phyloP scores from a whole-genome alignment of 768 basidiomycete species.

The Dioszegia hungarica region DNA sequence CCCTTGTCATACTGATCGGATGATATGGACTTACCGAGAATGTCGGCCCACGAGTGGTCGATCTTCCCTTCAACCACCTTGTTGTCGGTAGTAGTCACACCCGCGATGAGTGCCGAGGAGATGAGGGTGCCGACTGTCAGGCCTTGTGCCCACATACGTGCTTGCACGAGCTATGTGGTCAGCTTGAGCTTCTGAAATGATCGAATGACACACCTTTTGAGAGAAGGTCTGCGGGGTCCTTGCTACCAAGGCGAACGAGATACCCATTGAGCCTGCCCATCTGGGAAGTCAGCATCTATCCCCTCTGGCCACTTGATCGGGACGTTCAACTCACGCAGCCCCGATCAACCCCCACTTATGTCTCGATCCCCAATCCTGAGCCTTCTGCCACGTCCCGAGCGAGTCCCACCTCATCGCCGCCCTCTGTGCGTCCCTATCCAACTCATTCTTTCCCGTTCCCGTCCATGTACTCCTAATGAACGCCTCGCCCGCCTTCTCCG shows the following conservation, averaged over 20 bases:
- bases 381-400: constrained; percentile 26
- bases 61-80: not conserved
- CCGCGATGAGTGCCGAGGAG: constrained; percentile 36
- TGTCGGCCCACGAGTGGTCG: constrained; percentile 45
- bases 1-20: not conserved
- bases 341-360: constrained; percentile 44
- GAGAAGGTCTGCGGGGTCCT: constrained; percentile 38
- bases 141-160: constrained; percentile 49
- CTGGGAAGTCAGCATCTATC: constrained; percentile 5
- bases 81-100: constrained; percentile 24
- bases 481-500: constrained; percentile 44
- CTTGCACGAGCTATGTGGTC: constrained; percentile 42
- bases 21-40: constrained; percentile 34
- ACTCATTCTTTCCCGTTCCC: constrained; percentile 35
- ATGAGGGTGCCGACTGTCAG: constrained; percentile 42
- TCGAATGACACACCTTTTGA: constrained; percentile 35
- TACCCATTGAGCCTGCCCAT: constrained; percentile 43
- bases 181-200: not conserved
- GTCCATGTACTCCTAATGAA: constrained; percentile 37
- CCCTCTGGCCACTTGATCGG: not conserved
- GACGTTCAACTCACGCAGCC: constrained; percentile 29
- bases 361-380: constrained; percentile 38
- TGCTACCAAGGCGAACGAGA: constrained; percentile 38
- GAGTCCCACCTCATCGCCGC: constrained; percentile 33
- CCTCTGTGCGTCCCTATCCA: constrained; percentile 23